Evolutionary conservation across 768 basidiomycete species (phyloP), one percentile per base, ranked within the genome.

Genomic region (Lactarius sanguifluus): DNA sequence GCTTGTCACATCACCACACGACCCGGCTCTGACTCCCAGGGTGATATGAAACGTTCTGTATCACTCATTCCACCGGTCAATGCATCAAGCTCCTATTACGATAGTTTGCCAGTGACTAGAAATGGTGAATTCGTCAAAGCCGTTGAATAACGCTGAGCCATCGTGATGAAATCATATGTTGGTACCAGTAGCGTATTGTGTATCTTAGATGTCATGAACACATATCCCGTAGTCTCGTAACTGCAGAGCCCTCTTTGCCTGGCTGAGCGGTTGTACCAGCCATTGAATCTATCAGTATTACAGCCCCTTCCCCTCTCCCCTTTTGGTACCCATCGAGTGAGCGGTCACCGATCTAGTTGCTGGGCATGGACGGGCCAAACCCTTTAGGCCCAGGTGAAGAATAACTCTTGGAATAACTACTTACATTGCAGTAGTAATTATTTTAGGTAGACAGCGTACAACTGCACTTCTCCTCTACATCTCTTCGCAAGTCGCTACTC

Each of bases 101-200:
- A 71, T 59, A 70, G 71, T 65, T 45, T 15, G 36, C 28, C 34
- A 12, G 32, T 85, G 83, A 71, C 78, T 80, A 47, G 84, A 86
- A 40, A 79, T 82, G 61, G 80, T 83, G 72, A 80, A 83, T 67
- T 74, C 82, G 47, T 80, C 84, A 60, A 83, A 85, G 62, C 82
- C 86, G n/a, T 78, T 79, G 30, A 65, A 59, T 45, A 64, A 55
- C 28, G 57, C 61, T 16, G 68, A 62, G 76, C 81, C 79, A 75
- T 70, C 62, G 45, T 69, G 61, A 68, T 67, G 45, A 45, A 45
- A 57, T 62, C 32, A 32, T 45, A 57, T 40, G 34, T 47, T 57
- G 28, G 45, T 69, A 58, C 64, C 3, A 3, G 28, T 30, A 30
- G 28, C 57, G 57, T 64, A 23, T 20, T 69, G 54, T 66, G 34